phyloP scores from a whole-genome alignment of 345 rosid species.

The Iberis pinnata region DNA sequence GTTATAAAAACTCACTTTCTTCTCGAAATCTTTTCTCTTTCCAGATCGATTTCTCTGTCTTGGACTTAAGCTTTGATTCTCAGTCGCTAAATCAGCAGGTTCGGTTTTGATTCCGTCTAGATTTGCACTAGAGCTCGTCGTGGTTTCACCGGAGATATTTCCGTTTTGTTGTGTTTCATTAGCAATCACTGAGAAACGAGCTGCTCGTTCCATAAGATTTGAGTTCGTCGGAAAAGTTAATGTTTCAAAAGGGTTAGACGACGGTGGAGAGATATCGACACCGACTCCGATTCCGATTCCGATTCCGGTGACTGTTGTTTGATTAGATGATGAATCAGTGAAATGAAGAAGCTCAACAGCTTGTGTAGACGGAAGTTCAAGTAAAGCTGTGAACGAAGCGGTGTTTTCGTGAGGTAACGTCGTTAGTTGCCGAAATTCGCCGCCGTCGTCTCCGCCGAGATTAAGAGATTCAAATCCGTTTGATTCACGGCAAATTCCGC shows the following conservation, averaged over 20 bases:
- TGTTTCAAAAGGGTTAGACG: constrained; percentile 27
- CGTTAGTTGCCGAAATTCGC: constrained; percentile 45
- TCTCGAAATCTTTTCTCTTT: constrained; percentile 53
- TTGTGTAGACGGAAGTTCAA: constrained; percentile 53
- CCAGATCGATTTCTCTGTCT: constrained; percentile 21
- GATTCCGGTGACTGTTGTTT: constrained; percentile 9
- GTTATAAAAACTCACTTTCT: constrained; percentile 35
- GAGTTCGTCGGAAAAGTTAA: constrained; percentile 32
- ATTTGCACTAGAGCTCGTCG: constrained; percentile 33
- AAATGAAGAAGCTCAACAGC: constrained; percentile 60
- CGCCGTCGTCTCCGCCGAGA: constrained; percentile 39
- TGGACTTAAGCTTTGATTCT: constrained; percentile 20
- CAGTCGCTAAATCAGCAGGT: constrained; percentile 32
- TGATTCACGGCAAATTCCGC: constrained; percentile 18
- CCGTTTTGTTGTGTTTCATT: constrained; percentile 27
- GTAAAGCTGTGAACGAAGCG: constrained; percentile 59
- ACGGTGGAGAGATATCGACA: constrained; percentile 26
- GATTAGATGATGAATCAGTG: constrained; percentile 34
- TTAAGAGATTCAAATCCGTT: constrained; percentile 42
- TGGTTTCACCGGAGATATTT: constrained; percentile 26
- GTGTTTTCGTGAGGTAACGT: constrained; percentile 36
- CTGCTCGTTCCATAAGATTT: constrained; percentile 31
- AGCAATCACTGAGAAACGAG: constrained; percentile 32
- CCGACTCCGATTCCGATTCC: constrained; percentile 27
- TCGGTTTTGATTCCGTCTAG: constrained; percentile 36